phyloP scores from a whole-genome alignment of 1,284 basidiomycete genomes.

The Tilletiaria anomala region DNA sequence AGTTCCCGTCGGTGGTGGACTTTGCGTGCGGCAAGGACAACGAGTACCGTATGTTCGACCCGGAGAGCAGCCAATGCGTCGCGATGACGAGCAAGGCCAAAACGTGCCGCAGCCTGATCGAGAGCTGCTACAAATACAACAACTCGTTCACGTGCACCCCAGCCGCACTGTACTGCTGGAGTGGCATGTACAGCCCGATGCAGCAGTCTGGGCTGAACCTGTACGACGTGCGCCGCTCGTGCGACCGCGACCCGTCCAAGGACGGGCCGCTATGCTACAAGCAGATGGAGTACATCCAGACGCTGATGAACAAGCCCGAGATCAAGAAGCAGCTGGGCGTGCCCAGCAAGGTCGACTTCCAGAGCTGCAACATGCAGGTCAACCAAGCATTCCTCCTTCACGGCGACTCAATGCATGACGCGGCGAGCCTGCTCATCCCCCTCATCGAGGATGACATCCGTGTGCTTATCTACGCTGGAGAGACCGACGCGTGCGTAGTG shows the following conservation, averaged over 20 bases:
- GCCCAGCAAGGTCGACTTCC: constrained; percentile 49
- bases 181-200: constrained; percentile 43
- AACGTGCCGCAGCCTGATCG: constrained; percentile 53
- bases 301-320: constrained; percentile 41
- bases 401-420: constrained; percentile 66
- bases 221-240: constrained; percentile 69
- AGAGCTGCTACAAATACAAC: constrained; percentile 34
- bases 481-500: constrained; percentile 72
- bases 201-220: constrained; percentile 45
- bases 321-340: constrained; percentile 65
- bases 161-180: constrained; percentile 43
- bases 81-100: constrained; percentile 54
- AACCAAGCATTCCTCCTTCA: constrained; percentile 57
- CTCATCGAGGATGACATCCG: constrained; percentile 61
- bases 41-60: constrained; percentile 54
- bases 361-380: constrained; percentile 46
- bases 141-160: constrained; percentile 46
- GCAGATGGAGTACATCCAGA: constrained; percentile 50
- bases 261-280: constrained; percentile 47
- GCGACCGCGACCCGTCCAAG: constrained; percentile 49
- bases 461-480: constrained; percentile 67
- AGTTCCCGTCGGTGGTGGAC: constrained; percentile 51
- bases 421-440: constrained; percentile 56
- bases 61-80: constrained; percentile 54
- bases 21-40: constrained; percentile 50